Percentiles rank a stretch among this genome's conserved stretches.
phyloP scores from a whole-genome alignment of 306 rosid genomes.

The Vigna hirtella region DNA sequence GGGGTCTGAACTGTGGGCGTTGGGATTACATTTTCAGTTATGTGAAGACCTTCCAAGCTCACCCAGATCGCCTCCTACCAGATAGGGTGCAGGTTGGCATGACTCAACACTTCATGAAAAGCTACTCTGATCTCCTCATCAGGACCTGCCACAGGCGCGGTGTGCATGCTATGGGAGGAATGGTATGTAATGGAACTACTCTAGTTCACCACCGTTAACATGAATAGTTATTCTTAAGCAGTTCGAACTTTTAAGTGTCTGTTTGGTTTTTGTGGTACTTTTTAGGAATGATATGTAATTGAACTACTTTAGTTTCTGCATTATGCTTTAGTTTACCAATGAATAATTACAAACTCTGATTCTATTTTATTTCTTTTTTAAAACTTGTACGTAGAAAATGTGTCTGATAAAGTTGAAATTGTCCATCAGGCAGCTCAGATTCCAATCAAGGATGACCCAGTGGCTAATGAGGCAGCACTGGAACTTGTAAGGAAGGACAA shows the following conservation, averaged over 20 bases:
- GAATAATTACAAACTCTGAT: background rate
- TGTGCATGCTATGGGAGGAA: constrained; percentile 96
- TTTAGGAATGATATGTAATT: background rate
- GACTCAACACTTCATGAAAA: constrained; percentile 92
- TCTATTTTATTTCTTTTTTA: background rate
- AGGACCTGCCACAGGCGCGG: constrained; percentile 88
- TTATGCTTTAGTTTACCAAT: background rate
- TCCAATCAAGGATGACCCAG: constrained; percentile 77
- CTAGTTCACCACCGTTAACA: background rate
- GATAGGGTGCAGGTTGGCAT: constrained; percentile 87
- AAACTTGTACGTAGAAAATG: background rate
- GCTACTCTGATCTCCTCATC: constrained; percentile 87
- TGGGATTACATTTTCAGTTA: constrained; percentile 99
- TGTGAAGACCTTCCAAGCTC: constrained; percentile 89
- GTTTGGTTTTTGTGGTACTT: background rate
- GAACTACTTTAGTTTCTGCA: background rate
- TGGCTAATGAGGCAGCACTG: constrained; percentile 82
- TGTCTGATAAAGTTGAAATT: background rate
- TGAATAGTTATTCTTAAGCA: background rate
- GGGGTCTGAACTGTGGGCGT: constrained; percentile 89
- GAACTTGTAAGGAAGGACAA: constrained; percentile 89
- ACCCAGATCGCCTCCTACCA: constrained; percentile 80
- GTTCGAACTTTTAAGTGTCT: background rate
- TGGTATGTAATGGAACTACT: constrained; percentile 55
- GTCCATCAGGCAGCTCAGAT: constrained; percentile 85